Conservation (phyloP, 768 basidiomycete genomes). For the Paxillus involutus region DNA sequence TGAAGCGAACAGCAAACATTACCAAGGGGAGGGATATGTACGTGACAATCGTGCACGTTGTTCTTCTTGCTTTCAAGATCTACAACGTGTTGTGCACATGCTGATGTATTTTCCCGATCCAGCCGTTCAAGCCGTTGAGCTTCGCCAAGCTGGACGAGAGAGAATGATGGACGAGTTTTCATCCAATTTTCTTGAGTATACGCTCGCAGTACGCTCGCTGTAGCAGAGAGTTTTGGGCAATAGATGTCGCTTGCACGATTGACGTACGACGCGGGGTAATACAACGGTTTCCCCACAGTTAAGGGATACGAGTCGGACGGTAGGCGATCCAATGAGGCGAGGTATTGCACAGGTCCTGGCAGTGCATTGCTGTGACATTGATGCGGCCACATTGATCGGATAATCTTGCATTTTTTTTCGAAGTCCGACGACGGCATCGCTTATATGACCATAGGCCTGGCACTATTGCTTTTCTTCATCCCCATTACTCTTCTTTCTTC, state of each 20-base stretch:
- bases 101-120: constrained; percentile 24
- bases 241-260: constrained; percentile 1
- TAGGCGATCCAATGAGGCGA: neutral
- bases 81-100: constrained; percentile 25
- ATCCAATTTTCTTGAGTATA: constrained; percentile 17
- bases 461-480: constrained; percentile 22
- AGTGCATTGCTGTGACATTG: no score
- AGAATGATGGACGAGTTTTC: constrained; percentile 26
- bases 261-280: constrained; percentile 5
- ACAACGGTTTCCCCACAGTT: constrained; percentile 12
- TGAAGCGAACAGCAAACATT: constrained; percentile 96
- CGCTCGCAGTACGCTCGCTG: constrained; percentile 4
- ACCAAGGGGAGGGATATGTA: constrained; percentile 87
- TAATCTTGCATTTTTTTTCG: constrained; percentile 19
- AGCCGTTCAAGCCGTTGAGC: constrained; percentile 51
- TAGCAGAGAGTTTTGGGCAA: constrained; percentile 16
- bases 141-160: constrained; percentile 43
- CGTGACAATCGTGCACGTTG: constrained; percentile 34
- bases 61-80: constrained; percentile 9
- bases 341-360: neutral
- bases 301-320: neutral
- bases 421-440: constrained; percentile 26
- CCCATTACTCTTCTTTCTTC: constrained; percentile 26
- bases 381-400: no score
- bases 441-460: constrained; percentile 15